Evolutionary conservation across 768 basidiomycete species (phyloP), one percentile per base, ranked within the genome.

Genomic region (Trametes meyenii): DNA sequence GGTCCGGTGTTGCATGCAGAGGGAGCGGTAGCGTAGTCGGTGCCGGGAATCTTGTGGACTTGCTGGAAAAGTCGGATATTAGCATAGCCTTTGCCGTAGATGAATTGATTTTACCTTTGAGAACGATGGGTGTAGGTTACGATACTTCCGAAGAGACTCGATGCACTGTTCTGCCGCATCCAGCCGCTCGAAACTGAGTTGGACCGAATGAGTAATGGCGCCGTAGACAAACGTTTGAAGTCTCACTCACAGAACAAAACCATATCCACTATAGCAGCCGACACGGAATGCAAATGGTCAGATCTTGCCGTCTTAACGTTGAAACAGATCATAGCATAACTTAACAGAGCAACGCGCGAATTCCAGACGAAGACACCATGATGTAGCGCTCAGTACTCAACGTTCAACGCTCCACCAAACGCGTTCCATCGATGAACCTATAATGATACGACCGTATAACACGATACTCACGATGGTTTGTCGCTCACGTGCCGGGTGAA

Each of bases 401-500:
- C n/a, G n/a, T n/a, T n/a, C n/a, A n/a, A n/a, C n/a, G n/a, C n/a
- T n/a, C n/a, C n/a, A n/a, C n/a, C n/a, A n/a, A n/a, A n/a, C n/a
- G n/a, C n/a, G n/a, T n/a, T n/a, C n/a, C n/a, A n/a, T n/a, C n/a
- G n/a, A n/a, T n/a, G n/a, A n/a, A n/a, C n/a, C n/a, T n/a, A n/a
- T n/a, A n/a, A n/a, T n/a, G n/a, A n/a, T n/a, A n/a, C n/a, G n/a
- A n/a, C n/a, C 17, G 56, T 16, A 23, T 70, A 69, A 62, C 57
- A 33, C 29, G 29, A 33, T 70, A 71, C 78, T 66, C 65, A 84
- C 75, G 82, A 82, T 35, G 81, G 81, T 65, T 84, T 83, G 60
- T 92, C 90, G 67, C 88, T 85, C 17, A 90, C 88, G 71, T 91
- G 89, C 19, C 92, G 78, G 49, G 92, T 94, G 68, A 94, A 94